Conservation (phyloP, 108 stramenopile species). For the Nannochloropsis granulata region DNA sequence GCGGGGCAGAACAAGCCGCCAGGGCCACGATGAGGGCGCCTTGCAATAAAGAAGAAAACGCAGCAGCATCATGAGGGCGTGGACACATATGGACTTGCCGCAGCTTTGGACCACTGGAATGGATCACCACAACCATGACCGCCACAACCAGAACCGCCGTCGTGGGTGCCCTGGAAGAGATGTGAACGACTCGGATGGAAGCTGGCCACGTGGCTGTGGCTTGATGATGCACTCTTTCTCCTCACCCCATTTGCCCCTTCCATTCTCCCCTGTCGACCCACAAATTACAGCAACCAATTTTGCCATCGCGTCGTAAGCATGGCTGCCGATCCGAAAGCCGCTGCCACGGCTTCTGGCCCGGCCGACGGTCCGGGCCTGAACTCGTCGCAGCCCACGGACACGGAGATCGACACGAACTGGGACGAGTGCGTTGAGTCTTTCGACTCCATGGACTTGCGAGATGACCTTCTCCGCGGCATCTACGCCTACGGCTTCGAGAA, state of each 20-base stretch:
- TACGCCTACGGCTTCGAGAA: slow-evolving; percentile 56
- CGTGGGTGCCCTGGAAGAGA: too few relatives aligned
- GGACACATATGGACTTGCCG: too few relatives aligned
- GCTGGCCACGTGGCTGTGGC: too few relatives aligned
- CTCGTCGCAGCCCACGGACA: neutral
- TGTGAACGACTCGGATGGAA: too few relatives aligned
- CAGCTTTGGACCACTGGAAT: too few relatives aligned
- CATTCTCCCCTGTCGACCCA: neutral
- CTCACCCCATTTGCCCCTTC: neutral
- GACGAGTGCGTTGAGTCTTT: slow-evolving; percentile 40
- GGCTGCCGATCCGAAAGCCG: neutral
- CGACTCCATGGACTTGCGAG: slow-evolving; percentile 48
- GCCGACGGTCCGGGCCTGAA: neutral
- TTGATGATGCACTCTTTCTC: too few relatives aligned
- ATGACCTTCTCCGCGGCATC: slow-evolving; percentile 51
- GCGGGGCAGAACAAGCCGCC: too few relatives aligned
- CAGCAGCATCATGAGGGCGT: too few relatives aligned
- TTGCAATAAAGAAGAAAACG: too few relatives aligned
- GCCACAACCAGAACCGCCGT: too few relatives aligned
- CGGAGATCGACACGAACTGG: slow-evolving; percentile 30
- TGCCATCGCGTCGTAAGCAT: neutral
- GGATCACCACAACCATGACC: too few relatives aligned
- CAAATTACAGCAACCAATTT: neutral
- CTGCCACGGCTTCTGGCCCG: neutral
- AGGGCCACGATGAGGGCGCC: too few relatives aligned